Base-by-base conservation (phyloP, 139 green algal genomes). In the Raphidocelis subcapitata region DNA sequence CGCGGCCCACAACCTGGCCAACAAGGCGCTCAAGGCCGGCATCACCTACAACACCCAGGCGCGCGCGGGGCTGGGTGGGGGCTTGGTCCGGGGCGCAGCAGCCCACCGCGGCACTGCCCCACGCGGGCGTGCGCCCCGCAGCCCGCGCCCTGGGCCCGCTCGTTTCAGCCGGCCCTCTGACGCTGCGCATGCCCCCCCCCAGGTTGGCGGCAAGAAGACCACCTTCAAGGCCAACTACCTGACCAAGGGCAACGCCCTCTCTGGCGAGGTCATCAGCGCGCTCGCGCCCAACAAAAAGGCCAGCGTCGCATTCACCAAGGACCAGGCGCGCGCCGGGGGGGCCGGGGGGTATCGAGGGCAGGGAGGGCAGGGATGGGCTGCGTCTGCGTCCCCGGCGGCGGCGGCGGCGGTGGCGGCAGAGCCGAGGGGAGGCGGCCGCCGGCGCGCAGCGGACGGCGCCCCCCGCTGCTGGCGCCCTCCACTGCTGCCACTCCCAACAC, bases 241-340 rank as follows among this genome's bases (percentile, higher is more conserved):
- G 32, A 78, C 63, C 21, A 62, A 66, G 36, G 52, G n/a, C 51
- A 67, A 49, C 61, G 32, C 18, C 5, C 24, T 67, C 37, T 67
- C 44, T 1, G 72, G 72, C 18, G 72, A 78, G 52, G 37, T 78
- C 36, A 57, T 72, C 62, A 73, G 36, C 36, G 18, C 31, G 32
- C 41, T 78, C 32, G 72, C 72, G 51, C 41, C 51, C 35, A 78
- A 78, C 72, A 78, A 78, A 62, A 78, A 78, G 72, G 52, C 62
- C 16, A 72, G 51, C 16, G 36, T 78, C 3, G 41, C 37, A 15
- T 78, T 78, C 72, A 62, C 44, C 20, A 51, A 72, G 29, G 72
- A 72, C 61, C 35, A 67, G 62, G 70, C 70, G 41, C 0, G 55
- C 3, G 2, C 5, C 41, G 21, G 35, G 8, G 8, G 41, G 8